Evolutionary conservation across 768 basidiomycete genomes (phyloP), one percentile per base, ranked within the genome.

Genomic region (Mycena sanguinolenta): DNA sequence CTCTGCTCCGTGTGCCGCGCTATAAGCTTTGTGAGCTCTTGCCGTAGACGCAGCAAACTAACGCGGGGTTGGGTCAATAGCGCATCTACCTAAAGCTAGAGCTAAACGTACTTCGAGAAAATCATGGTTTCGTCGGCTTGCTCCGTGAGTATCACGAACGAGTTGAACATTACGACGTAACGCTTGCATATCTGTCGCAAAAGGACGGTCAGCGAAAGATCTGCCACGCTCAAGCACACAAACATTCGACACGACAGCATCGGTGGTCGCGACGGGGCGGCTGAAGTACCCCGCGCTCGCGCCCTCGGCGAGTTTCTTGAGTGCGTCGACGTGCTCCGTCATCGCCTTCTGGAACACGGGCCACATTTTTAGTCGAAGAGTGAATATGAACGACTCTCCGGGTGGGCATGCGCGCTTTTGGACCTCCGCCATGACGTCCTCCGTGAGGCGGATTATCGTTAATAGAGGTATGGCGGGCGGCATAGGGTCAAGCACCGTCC

Each of bases 91-190:
- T n/a, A n/a, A 46, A 3, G 36, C 5, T 34, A 42, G 59, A 23
- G 17, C 13, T 46, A n/a, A 34, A 77, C 90, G 73, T 76, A 97
- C 97, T 96, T 96, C 27, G 93, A 90, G 76, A 98, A 98, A 55
- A 99, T 93, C 96, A 98, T 98, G 12, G 95, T 95, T 78, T 98
- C 97, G 73, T 98, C 95, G 49, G 90, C 92, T 69, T 94, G 92
- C 44, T 88, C 88, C 4, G 94, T 95, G 72, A 99, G 82, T 32
- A 89, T 88, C 25, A 97, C 90, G 71, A 96, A 90, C 2, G 92
- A 90, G 69, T 90, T 92, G 84, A 99, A 99, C 75, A 98, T 78
- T 19, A 84, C 83, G 17, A 92, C 85, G 79, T 99, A 99, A 66
- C 91, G 89, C 58, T 85, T 86, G 77, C 92, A 94, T 17, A 96